Percentiles rank a stretch among this genome's conserved stretches.
phyloP scores from a whole-genome alignment of 2,329 filamentous ascomycete species.

The Scytalidium sp. region DNA sequence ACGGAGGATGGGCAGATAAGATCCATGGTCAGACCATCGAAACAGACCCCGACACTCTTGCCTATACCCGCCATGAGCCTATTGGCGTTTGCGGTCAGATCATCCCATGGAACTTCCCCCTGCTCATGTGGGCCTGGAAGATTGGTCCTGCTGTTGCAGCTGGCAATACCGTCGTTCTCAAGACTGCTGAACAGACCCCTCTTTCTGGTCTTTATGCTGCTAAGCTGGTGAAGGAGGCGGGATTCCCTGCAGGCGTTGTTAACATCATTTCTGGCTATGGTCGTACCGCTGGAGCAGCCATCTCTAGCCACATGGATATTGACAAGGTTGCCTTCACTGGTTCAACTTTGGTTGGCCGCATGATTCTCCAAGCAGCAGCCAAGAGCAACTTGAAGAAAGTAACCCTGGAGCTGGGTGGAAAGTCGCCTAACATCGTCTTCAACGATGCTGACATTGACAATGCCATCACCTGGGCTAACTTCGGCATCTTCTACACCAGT shows the following conservation, averaged over 20 bases:
- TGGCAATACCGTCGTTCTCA: slow-evolving; percentile 58
- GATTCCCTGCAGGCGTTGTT: slow-evolving; percentile 71
- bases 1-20: slow-evolving; percentile 11
- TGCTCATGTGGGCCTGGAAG: slow-evolving; percentile 72
- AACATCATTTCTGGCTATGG: slow-evolving; percentile 71
- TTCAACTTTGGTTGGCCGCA: slow-evolving; percentile 63
- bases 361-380: slow-evolving; percentile 69
- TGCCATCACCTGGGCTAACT: slow-evolving; percentile 43
- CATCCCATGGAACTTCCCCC: slow-evolving; percentile 76
- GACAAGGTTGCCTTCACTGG: slow-evolving; percentile 78
- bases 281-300: slow-evolving; percentile 59
- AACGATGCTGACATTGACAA: background rate
- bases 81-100: slow-evolving; percentile 62
- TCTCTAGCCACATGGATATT: slow-evolving; percentile 62
- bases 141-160: slow-evolving; percentile 63
- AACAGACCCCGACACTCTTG: slow-evolving; percentile 3
- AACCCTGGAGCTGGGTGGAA: background rate
- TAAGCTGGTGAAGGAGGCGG: slow-evolving; percentile 64
- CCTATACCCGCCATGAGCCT: slow-evolving; percentile 1
- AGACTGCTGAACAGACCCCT: slow-evolving; percentile 63
- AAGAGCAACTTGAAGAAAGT: background rate
- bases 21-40: slow-evolving; percentile 5
- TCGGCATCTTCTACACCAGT: slow-evolving; percentile 29
- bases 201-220: slow-evolving; percentile 61
- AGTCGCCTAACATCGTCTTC: background rate